Percentiles rank a stretch among this genome's conserved stretches.
phyloP scores from a whole-genome alignment of 441 rosid species.

The Omphalea diandra region DNA sequence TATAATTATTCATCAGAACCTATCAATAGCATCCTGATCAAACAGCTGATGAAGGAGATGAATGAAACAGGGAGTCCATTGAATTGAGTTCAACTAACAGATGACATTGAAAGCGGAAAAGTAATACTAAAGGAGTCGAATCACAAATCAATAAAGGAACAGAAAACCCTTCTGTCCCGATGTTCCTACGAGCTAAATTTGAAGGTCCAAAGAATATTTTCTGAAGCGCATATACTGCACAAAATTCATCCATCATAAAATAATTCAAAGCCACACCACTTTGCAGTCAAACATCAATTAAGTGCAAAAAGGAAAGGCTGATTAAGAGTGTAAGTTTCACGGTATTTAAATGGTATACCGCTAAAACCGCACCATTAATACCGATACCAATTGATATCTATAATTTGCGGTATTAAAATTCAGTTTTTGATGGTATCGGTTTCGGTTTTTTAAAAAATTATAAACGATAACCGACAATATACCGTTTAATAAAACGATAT shows the following conservation, averaged over 20 bases:
- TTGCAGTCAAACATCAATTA: background rate
- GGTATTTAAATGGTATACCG: too few species aligned
- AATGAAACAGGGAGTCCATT: background rate
- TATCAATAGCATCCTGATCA: background rate
- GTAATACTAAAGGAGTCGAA: background rate
- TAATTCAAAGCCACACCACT: background rate
- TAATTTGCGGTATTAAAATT: too few species aligned
- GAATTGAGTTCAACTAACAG: background rate
- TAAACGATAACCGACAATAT: too few species aligned
- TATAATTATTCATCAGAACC: background rate
- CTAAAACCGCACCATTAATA: too few species aligned
- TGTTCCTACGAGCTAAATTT: background rate
- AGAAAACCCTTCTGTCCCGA: background rate
- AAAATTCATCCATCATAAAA: background rate
- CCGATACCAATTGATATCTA: too few species aligned
- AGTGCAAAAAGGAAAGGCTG: background rate
- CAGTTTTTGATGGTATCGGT: too few species aligned
- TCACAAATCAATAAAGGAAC: background rate
- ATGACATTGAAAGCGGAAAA: background rate
- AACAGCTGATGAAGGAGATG: background rate
- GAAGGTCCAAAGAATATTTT: background rate
- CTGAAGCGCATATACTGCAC: background rate
- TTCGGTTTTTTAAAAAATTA: too few species aligned
- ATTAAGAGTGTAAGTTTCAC: too few species aligned
- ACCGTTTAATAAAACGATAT: too few species aligned